Evolutionary conservation across 1,284 basidiomycete species (phyloP).

Genomic region (Wolfiporia cocos): DNA sequence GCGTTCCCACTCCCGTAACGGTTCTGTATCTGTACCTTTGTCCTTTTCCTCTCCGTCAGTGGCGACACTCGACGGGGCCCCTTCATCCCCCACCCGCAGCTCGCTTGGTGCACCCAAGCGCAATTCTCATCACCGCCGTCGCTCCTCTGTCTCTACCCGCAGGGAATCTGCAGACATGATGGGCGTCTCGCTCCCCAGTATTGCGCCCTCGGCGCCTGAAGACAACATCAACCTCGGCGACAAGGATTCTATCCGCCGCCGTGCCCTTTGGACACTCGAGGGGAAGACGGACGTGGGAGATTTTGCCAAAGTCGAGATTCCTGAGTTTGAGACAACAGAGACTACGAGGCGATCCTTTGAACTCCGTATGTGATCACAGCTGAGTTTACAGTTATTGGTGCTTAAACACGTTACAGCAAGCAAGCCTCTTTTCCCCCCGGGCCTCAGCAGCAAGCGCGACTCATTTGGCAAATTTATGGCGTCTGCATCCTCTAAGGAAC

Average conservation of each 20-base stretch:
- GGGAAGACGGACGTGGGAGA: conserved; percentile 58
- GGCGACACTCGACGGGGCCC: conserved; percentile 31
- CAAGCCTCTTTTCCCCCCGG: conserved; percentile 50
- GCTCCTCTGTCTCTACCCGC: conserved; percentile 81
- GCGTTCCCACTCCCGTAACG: conserved; percentile 70
- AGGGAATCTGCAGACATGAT: conserved; percentile 79
- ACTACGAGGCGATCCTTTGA: conserved; percentile 52
- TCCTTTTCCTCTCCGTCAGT: conserved; percentile 19
- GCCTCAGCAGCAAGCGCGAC: conserved; percentile 62
- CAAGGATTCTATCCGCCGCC: conserved; percentile 70
- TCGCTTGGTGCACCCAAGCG: conserved; percentile 45
- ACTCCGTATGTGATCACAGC: conserved; percentile 44
- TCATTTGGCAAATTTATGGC: conserved; percentile 64
- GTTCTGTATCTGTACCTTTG: conserved; percentile 31
- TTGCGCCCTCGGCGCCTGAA: conserved; percentile 48
- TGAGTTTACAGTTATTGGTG: conserved; percentile 8
- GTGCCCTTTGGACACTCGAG: conserved; percentile 74
- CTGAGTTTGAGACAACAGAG: conserved; percentile 58
- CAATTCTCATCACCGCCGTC: conserved; percentile 71
- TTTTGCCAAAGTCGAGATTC: conserved; percentile 73
- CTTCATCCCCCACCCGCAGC: conserved; percentile 23
- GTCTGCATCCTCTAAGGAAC: conserved; percentile 62
- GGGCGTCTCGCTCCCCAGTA: conserved; percentile 64
- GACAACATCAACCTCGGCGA: conserved; percentile 65
- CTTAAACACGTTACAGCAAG: conserved; percentile 24